phyloP scores from a whole-genome alignment of 2,329 filamentous ascomycete species.

The Penicillium sp. region DNA sequence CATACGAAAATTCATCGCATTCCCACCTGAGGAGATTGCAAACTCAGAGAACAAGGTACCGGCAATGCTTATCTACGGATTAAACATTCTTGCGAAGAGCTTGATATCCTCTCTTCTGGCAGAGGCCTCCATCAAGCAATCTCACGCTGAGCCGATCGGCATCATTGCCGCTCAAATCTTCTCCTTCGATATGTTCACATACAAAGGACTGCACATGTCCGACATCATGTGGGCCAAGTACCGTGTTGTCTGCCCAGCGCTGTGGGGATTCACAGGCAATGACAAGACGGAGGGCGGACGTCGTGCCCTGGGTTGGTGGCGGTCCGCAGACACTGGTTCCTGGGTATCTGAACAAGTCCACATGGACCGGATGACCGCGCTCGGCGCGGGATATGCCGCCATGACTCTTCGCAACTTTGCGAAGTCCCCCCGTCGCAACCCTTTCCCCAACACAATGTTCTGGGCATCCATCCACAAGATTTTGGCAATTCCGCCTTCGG shows the following conservation, averaged over 20 bases:
- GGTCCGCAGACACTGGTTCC: conserved; percentile 48
- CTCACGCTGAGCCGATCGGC: conserved; percentile 74
- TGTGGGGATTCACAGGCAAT: conserved; percentile 78
- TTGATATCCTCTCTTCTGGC: conserved; percentile 67
- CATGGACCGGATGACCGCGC: conserved; percentile 75
- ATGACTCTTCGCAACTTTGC: conserved; percentile 80
- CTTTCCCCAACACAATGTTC: conserved; percentile 74
- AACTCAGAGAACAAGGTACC: conserved; percentile 53
- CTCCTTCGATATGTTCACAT: conserved; percentile 63
- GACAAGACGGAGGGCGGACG: conserved; percentile 70
- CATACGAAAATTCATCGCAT: conserved; percentile 53
- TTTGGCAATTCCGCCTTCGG: conserved; percentile 65
- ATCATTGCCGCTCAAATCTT: conserved; percentile 73
- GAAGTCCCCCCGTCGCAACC: conserved; percentile 65
- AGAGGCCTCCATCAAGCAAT: conserved; percentile 62
- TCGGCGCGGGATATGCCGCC: conserved; percentile 80
- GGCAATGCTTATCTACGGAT: conserved; percentile 67
- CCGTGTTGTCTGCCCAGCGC: conserved; percentile 72
- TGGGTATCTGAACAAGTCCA: conserved; percentile 71
- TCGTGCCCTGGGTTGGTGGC: conserved; percentile 69
- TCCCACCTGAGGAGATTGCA: conserved; percentile 38
- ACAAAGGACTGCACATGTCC: conserved; percentile 66
- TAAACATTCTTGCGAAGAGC: conserved; percentile 73
- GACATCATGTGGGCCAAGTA: conserved; percentile 88
- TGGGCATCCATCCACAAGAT: conserved; percentile 77